Evolutionary conservation across 2,329 filamentous ascomycete genomes (phyloP).

Genomic region (Coniella vitis): DNA sequence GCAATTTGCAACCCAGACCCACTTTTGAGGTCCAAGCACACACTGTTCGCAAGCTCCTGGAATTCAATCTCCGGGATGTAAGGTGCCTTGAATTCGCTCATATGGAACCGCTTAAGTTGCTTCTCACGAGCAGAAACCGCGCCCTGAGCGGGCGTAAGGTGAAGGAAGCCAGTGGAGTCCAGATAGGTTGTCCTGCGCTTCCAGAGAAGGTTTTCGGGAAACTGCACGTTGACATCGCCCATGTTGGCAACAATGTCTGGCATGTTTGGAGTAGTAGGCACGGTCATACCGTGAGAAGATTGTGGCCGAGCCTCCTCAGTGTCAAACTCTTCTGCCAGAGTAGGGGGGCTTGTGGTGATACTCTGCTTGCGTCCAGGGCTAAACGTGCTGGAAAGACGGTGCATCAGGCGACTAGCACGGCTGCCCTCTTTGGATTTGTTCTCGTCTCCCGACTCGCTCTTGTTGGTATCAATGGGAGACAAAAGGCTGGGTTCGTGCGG

Average conservation of each 20-base stretch:
- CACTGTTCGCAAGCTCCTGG: conserved; percentile 87
- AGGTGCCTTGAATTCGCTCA: conserved; percentile 74
- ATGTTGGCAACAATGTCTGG: conserved; percentile 56
- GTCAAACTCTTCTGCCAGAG: conserved; percentile 42
- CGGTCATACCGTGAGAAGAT: conserved; percentile 13
- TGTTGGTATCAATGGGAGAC: conserved; percentile 38
- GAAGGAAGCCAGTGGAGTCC: conserved; percentile 75
- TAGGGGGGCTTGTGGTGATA: conserved; percentile 41
- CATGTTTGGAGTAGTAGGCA: conserved; percentile 18
- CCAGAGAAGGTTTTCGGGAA: conserved; percentile 93
- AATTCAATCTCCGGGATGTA: conserved; percentile 83
- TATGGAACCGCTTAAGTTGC: conserved; percentile 68
- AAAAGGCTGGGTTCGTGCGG: conserved; percentile 35
- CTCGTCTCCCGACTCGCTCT: conserved; percentile 42
- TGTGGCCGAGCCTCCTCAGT: conserved; percentile 17
- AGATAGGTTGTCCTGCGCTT: conserved; percentile 86
- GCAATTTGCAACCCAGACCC: conserved; percentile 57
- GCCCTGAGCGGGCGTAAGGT: conserved; percentile 65
- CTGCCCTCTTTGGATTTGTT: conserved; percentile 26
- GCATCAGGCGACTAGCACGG: conserved; percentile 52
- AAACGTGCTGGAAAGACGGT: conserved; percentile 49
- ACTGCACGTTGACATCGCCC: conserved; percentile 93
- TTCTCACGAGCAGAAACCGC: conserved; percentile 40
- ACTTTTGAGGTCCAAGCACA: conserved; percentile 54
- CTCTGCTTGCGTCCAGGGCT: conserved; percentile 38